Conservation (phyloP, 192 early-diverging fungal species). For the Backusella liffmaniae region DNA sequence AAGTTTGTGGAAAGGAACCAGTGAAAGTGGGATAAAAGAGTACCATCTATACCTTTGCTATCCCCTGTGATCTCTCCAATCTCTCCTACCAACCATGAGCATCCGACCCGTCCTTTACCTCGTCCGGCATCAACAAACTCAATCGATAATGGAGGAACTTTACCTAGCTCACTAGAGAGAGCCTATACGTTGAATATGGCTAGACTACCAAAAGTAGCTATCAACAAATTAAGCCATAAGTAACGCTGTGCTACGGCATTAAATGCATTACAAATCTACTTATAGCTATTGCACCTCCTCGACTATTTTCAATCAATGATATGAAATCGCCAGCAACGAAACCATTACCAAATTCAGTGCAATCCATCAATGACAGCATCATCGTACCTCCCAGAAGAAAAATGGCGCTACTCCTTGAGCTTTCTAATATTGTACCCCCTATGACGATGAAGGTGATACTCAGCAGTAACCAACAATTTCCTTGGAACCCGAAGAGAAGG, state of each 20-base stretch:
- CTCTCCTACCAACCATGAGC: neutral
- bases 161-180: neutral
- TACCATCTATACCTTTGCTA: conserved; percentile 24
- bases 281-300: neutral
- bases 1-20: conserved; percentile 54
- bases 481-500: neutral
- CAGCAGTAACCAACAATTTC: neutral
- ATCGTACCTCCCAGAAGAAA: conserved; percentile 2
- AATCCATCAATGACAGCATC: neutral
- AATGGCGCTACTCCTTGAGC: neutral
- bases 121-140: conserved; percentile 7
- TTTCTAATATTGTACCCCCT: neutral
- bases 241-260: neutral
- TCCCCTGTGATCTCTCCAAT: conserved; percentile 24
- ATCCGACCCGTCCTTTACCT: conserved; percentile 26
- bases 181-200: neutral
- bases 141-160: neutral
- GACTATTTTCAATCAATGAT: neutral
- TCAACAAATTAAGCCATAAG: neutral
- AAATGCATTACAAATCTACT: too few species aligned
- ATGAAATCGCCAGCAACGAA: neutral
- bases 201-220: conserved; percentile 11
- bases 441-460: neutral
- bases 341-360: neutral
- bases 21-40: conserved; percentile 41